Evolutionary conservation across 2,329 filamentous ascomycete species (phyloP).

Genomic region (Fusarium papillatum): DNA sequence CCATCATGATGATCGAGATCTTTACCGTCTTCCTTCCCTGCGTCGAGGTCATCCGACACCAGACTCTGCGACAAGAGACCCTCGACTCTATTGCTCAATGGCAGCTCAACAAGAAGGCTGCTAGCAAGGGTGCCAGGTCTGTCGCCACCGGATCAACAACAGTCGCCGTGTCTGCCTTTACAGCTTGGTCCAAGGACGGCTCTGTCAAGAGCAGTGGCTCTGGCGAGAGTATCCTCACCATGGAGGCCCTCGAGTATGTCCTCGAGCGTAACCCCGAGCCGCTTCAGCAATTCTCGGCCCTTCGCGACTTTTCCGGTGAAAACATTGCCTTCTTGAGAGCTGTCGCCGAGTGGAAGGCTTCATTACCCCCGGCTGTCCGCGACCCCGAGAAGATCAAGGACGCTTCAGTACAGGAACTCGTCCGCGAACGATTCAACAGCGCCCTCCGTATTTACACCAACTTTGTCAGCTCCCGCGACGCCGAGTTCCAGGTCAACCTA

Average conservation of each 20-base stretch:
- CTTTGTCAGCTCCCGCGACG: slow-evolving; percentile 50
- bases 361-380: slow-evolving; percentile 42
- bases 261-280: slow-evolving; percentile 70
- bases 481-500: slow-evolving; percentile 77
- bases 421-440: slow-evolving; percentile 69
- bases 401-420: slow-evolving; percentile 46
- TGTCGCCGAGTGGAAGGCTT: slow-evolving; percentile 60
- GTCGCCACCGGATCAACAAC: slow-evolving; percentile 50
- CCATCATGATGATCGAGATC: slow-evolving; percentile 73
- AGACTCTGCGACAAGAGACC: slow-evolving; percentile 60
- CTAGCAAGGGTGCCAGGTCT: slow-evolving; percentile 48
- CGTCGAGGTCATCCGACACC: slow-evolving; percentile 65
- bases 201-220: slow-evolving; percentile 49
- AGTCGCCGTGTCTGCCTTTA: slow-evolving; percentile 51
- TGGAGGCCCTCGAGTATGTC: slow-evolving; percentile 63
- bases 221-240: slow-evolving; percentile 53
- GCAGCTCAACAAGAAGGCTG: slow-evolving; percentile 57
- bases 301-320: slow-evolving; percentile 77
- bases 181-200: slow-evolving; percentile 51
- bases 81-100: slow-evolving; percentile 63
- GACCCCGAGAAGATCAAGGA: slow-evolving; percentile 40
- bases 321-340: slow-evolving; percentile 75
- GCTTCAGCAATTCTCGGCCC: slow-evolving; percentile 74
- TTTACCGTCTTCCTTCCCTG: slow-evolving; percentile 75
- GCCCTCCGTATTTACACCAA: slow-evolving; percentile 58